Evolutionary conservation across 257 asterid genomes (phyloP).

Genomic region (Forsythia viridissima): DNA sequence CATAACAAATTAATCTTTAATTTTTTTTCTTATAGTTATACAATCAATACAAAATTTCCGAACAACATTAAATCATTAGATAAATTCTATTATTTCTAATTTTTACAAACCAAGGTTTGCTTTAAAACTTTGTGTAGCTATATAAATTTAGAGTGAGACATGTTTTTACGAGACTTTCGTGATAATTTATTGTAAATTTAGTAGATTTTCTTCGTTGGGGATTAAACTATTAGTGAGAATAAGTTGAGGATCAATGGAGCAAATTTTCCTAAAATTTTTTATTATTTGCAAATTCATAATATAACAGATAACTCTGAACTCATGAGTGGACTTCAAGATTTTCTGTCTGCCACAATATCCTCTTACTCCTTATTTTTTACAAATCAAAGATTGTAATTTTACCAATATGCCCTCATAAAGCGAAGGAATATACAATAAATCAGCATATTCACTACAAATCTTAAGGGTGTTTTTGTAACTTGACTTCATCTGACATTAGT

Average conservation of each 20-base stretch:
- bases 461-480: conserved; percentile 27
- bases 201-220: not conserved
- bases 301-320: conserved; percentile 32
- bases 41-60: no score
- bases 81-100: not conserved
- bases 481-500: not conserved
- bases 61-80: no score
- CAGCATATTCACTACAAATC: not conserved
- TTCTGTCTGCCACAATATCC: conserved; percentile 46
- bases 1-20: no score
- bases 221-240: not conserved
- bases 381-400: not conserved
- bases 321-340: conserved; percentile 43
- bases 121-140: no score
- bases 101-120: not conserved
- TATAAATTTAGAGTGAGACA: not conserved
- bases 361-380: conserved; percentile 14
- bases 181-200: no score
- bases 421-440: not conserved
- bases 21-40: no score
- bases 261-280: not conserved
- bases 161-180: no score
- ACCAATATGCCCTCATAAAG: conserved; percentile 33
- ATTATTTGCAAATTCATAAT: conserved; percentile 1
- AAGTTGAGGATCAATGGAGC: not conserved